Conservation (phyloP, 1,284 basidiomycete species). For the Sparassis latifolia region DNA sequence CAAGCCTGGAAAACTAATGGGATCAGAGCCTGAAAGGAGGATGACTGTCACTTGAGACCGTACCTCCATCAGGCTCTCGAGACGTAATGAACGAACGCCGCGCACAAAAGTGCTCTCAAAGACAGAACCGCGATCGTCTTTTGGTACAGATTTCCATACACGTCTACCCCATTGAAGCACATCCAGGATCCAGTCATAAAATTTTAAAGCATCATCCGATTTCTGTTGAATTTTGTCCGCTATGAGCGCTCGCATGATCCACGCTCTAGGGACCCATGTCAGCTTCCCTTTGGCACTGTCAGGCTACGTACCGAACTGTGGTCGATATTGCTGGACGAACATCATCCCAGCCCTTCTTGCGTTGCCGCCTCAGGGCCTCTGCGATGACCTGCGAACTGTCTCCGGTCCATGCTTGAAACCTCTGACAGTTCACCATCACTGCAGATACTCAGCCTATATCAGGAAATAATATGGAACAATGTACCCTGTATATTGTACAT, state of each 20-base stretch:
- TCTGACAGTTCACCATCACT: too few relatives aligned
- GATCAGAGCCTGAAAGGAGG: background rate
- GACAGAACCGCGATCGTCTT: slow-evolving; percentile 23
- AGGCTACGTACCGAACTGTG: slow-evolving; percentile 31
- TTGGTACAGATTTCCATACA: slow-evolving; percentile 28
- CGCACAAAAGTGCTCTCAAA: slow-evolving; percentile 28
- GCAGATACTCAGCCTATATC: too few relatives aligned
- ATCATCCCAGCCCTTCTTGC: slow-evolving; percentile 30
- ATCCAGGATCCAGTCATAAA: slow-evolving; percentile 24
- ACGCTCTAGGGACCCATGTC: slow-evolving; percentile 17
- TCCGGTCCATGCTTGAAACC: slow-evolving; percentile 22
- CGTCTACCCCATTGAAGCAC: slow-evolving; percentile 34
- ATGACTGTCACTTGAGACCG: background rate
- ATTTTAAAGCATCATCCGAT: slow-evolving; percentile 9
- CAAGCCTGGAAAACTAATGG: slow-evolving; percentile 7
- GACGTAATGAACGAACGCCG: slow-evolving; percentile 24
- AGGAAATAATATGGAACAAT: too few relatives aligned
- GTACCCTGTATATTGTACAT: too few relatives aligned
- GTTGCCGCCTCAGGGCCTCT: slow-evolving; percentile 27
- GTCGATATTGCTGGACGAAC: slow-evolving; percentile 31
- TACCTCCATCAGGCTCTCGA: slow-evolving; percentile 29
- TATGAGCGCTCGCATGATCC: slow-evolving; percentile 32
- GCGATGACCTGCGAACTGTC: slow-evolving; percentile 25
- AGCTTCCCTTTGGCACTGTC: too few relatives aligned
- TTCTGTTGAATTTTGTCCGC: slow-evolving; percentile 12